Percentiles rank a stretch among this genome's conserved stretches.
These are phyloP conservation scores for Syzygium syzygioides DNA, from an alignment of 441 rosid genomes.

Conservation along the genomic window DNA sequence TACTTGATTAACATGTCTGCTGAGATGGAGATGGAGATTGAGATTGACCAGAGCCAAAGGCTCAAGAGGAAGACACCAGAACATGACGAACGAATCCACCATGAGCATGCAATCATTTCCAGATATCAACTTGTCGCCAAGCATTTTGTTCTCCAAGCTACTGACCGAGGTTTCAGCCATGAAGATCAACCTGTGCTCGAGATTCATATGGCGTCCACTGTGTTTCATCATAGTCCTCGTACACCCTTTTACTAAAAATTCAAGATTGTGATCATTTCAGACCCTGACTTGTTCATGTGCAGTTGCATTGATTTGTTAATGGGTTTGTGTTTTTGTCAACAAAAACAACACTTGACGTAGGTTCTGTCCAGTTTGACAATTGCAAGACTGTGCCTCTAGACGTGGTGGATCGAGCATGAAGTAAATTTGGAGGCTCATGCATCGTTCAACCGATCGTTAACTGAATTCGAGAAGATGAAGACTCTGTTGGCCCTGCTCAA, in stretches of 20 bases:
- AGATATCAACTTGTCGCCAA: too few species aligned
- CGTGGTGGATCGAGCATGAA: constrained; percentile 3
- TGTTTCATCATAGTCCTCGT: constrained; percentile 25
- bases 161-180: neutral
- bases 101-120: too few species aligned
- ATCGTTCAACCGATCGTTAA: neutral
- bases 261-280: too few species aligned
- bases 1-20: too few species aligned
- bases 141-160: too few species aligned
- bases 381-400: constrained; percentile 11
- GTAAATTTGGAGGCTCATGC: neutral
- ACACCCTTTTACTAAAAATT: neutral
- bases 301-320: neutral
- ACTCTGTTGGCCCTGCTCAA: constrained; percentile 13
- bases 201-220: constrained; percentile 15
- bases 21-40: too few species aligned
- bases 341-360: constrained; percentile 2
- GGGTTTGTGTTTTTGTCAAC: neutral
- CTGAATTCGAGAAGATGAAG: constrained; percentile 7
- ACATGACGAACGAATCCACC: too few species aligned
- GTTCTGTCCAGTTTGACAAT: constrained; percentile 16
- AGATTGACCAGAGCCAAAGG: too few species aligned
- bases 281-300: neutral
- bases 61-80: too few species aligned
- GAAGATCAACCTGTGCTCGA: constrained; percentile 20